A percentile compares a stretch with the other conserved stretches of the same genome.
phyloP scores from a whole-genome alignment of 331 rosid genomes.

The Phaseolus coccineus region DNA sequence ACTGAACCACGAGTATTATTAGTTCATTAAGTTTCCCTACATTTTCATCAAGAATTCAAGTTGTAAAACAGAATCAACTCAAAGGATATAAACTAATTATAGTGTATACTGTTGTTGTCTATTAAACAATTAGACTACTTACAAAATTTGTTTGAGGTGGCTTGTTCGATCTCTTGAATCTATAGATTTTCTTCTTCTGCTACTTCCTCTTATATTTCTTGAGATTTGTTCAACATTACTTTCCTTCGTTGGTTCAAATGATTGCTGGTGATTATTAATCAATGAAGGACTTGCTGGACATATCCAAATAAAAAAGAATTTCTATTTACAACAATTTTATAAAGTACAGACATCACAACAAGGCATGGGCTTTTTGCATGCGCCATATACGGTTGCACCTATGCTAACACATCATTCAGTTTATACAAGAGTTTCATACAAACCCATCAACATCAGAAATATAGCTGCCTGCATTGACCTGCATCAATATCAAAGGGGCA shows the following conservation, averaged over 20 bases:
- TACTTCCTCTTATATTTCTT: too few relatives aligned
- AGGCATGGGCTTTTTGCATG: slow-evolving; percentile 43
- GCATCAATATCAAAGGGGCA: slow-evolving; percentile 79
- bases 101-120: too few relatives aligned
- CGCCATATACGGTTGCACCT: slow-evolving; percentile 44
- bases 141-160: too few relatives aligned
- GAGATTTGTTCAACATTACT: too few relatives aligned
- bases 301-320: slow-evolving; percentile 59
- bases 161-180: too few relatives aligned
- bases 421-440: slow-evolving; percentile 42
- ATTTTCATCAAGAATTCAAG: too few relatives aligned
- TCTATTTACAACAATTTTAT: slow-evolving; percentile 64
- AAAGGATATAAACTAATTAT: too few relatives aligned
- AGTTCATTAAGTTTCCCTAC: too few relatives aligned
- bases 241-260: neutral
- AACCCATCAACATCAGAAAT: slow-evolving; percentile 57
- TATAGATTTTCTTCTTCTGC: too few relatives aligned
- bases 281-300: neutral
- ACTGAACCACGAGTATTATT: too few relatives aligned
- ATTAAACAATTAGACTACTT: too few relatives aligned
- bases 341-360: slow-evolving; percentile 46
- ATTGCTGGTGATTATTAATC: neutral
- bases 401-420: slow-evolving; percentile 52
- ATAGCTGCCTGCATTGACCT: slow-evolving; percentile 62
- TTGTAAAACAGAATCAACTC: too few relatives aligned